Evolutionary conservation across 2,329 filamentous ascomycete species (phyloP), one percentile per base, ranked within the genome.

Genomic region (Atkinsonella hypoxylon): DNA sequence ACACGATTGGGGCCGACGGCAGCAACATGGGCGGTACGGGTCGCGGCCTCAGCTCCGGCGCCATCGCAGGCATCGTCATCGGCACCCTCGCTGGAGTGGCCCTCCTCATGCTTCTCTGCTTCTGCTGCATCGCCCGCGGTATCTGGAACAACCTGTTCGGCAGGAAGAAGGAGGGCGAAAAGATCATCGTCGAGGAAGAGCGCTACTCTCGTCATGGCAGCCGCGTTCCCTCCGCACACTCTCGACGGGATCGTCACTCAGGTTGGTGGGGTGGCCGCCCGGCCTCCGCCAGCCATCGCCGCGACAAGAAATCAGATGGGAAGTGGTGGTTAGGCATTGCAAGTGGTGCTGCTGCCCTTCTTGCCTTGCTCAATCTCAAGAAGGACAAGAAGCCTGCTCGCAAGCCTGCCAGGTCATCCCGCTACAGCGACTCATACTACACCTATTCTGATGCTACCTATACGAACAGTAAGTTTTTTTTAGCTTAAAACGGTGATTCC

Each of bases 21-120:
- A 59, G 58, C 32, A 72, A 70, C 34, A 72, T 70, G 34, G 64
- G 65, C 44, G 69, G 66, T 40, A 59, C 55, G 38, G 66, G 68
- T 30, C 68, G 68, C 51, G 65, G 68, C 42, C 74, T 90, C 49
- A 86, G 82, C 59, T 77, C 74, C 42, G 86, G 85, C 48, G 86
- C 84, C 53, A 90, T 90, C 59, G 86, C 87, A 15, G 86, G 86
- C 53, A 90, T 90, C 59, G 86, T 90, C 56, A 82, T 90, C 51
- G 86, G 86, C 55, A 77, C 80, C 11, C 73, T 90, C 46, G 76
- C 77, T 13, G 86, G 83, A 54, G 72, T 89, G 36, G 67, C 76
- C 40, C 71, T 90, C 2, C 76, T 90, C 20, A 70, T 83, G 4
- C 74, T 87, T 8, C 68, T 89, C 60, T 89, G 84, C 72, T 82